These are phyloP conservation scores for Avena sativa DNA, from an alignment of 176 grass and related monocot genomes.

Conservation along the genomic window DNA sequence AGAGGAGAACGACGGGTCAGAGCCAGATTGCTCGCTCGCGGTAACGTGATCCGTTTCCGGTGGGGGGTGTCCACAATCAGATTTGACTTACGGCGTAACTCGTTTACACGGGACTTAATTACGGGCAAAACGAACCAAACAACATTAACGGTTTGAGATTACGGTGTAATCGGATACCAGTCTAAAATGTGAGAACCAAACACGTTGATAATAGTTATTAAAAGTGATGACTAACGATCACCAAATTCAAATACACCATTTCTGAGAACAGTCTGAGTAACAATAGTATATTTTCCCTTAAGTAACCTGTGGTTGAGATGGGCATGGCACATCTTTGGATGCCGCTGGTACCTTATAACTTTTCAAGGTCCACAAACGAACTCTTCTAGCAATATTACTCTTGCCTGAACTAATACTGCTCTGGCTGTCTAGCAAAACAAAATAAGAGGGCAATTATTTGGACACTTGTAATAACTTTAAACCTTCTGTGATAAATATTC, in stretches of 20 bases:
- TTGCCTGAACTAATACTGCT: slow-evolving; percentile 11
- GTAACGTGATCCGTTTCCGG: too few species aligned
- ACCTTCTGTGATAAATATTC: slow-evolving; percentile 8
- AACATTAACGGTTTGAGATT: too few species aligned
- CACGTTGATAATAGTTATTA: background rate
- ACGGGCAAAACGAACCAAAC: too few species aligned
- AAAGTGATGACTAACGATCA: background rate
- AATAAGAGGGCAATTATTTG: background rate
- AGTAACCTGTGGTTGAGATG: background rate
- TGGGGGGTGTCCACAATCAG: too few species aligned
- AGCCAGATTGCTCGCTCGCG: too few species aligned
- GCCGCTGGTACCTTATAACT: background rate
- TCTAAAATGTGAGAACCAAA: too few species aligned
- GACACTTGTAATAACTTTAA: background rate
- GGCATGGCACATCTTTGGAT: background rate
- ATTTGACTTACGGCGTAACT: too few species aligned
- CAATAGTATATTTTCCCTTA: background rate
- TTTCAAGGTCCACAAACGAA: background rate
- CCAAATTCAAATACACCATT: slow-evolving; percentile 3
- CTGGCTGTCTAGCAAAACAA: slow-evolving; percentile 26
- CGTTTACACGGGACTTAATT: too few species aligned
- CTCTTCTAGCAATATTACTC: background rate
- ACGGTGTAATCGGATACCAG: too few species aligned
- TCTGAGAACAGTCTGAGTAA: background rate
- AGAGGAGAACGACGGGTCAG: too few species aligned